These are phyloP conservation scores for Gastrolobium villosum DNA, from an alignment of 306 rosid species.

Conservation along the genomic window DNA sequence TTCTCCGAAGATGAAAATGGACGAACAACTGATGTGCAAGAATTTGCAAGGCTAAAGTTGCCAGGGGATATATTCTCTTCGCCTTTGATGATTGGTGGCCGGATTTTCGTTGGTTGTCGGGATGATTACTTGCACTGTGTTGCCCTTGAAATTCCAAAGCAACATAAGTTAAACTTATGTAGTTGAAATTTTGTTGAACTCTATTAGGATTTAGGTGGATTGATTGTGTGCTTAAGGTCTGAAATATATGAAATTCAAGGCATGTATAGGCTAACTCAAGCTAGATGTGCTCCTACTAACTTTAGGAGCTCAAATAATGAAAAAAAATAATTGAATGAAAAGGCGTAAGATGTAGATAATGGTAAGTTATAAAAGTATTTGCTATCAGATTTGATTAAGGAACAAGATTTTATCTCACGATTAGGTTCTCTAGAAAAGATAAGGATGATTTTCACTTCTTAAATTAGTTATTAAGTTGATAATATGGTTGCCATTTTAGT, in stretches of 20 bases:
- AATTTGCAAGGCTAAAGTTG: slow-evolving; percentile 67
- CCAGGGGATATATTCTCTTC: slow-evolving; percentile 84
- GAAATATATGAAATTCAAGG: slow-evolving; percentile 4
- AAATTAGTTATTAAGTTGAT: no score
- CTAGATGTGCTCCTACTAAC: neutral
- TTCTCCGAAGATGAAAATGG: slow-evolving; percentile 25
- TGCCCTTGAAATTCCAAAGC: slow-evolving; percentile 53
- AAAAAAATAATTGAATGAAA: neutral
- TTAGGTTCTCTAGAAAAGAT: no score
- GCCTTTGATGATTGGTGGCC: slow-evolving; percentile 84
- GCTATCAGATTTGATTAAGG: neutral
- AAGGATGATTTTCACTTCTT: neutral
- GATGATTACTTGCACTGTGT: slow-evolving; percentile 85
- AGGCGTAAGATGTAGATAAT: neutral
- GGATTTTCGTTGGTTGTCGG: slow-evolving; percentile 85
- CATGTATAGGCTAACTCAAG: neutral
- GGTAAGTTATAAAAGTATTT: neutral
- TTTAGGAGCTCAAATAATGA: neutral
- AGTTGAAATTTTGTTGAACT: slow-evolving; percentile 32
- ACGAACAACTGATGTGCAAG: slow-evolving; percentile 56
- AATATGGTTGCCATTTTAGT: neutral
- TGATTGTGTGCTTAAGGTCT: neutral
- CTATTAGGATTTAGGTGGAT: neutral
- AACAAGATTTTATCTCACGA: no score
- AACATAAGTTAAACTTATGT: slow-evolving; percentile 26